A percentile compares a stretch with the other conserved stretches of the same genome.
These are phyloP conservation scores for Ceriops tagal DNA, from an alignment of 345 rosid genomes.

Conservation along the genomic window DNA sequence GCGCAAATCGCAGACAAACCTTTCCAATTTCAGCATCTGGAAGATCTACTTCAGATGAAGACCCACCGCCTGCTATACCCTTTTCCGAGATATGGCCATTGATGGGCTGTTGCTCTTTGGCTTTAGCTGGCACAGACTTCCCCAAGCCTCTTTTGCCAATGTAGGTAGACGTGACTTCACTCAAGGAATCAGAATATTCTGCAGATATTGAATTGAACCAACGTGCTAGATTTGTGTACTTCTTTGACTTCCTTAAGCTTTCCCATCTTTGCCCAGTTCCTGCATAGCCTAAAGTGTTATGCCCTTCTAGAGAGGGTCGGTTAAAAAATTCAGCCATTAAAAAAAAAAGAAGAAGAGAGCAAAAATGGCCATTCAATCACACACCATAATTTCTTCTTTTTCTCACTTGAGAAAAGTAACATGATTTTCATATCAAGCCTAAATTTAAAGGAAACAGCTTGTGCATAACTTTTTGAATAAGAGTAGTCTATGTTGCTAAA, in stretches of 20 bases:
- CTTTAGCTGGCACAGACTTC: constrained; percentile 45
- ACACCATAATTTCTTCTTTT: not conserved
- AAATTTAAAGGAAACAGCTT: too few relatives aligned
- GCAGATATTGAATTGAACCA: constrained; percentile 77
- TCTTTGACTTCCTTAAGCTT: constrained; percentile 84
- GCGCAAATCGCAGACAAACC: constrained; percentile 84
- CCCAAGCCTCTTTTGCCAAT: constrained; percentile 55
- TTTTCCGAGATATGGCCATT: constrained; percentile 47
- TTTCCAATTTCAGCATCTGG: constrained; percentile 80
- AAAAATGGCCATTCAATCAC: not conserved
- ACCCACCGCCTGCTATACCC: constrained; percentile 43
- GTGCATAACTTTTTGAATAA: too few relatives aligned
- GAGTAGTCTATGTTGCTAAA: too few relatives aligned
- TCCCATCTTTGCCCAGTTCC: constrained; percentile 91
- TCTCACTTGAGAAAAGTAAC: too few relatives aligned
- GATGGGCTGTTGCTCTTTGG: constrained; percentile 43
- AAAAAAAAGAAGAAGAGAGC: not conserved
- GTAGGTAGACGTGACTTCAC: constrained; percentile 45
- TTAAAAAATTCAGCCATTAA: not conserved
- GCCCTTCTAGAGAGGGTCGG: not conserved
- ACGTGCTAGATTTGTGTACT: constrained; percentile 68
- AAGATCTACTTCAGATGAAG: constrained; percentile 62
- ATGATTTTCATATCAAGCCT: too few relatives aligned
- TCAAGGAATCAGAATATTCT: constrained; percentile 54
- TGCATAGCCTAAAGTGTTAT: constrained; percentile 24